Base-by-base conservation (phyloP, 768 basidiomycete species). In the Strobilomyces dryophilus region DNA sequence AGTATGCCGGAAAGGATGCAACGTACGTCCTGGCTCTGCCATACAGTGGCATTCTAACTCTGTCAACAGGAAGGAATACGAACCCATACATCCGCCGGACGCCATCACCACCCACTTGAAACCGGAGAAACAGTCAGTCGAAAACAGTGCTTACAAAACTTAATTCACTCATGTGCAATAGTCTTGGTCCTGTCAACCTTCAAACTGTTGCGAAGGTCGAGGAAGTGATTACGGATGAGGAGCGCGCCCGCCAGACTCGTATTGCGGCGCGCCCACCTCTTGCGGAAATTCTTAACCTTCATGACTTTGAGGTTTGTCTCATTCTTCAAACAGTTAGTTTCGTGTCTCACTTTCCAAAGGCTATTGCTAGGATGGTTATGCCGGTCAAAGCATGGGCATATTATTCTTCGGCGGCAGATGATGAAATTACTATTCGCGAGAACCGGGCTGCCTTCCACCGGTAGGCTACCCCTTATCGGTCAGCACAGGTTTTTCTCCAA, bases 391-490 rank as follows among this genome's bases (percentile, higher is more conserved):
- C 92, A 0, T 98, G 95, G 95, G 95, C 94, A 6, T 95, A 95
- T 68, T 95, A 98, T 64, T 92, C 89, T 1, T 94, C 92, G n/a
- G 95, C 93, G 17, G 85, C 95, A 8, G 95, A 98, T 66, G 95
- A 98, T 61, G 93, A 97, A 70, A 91, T 94, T 42, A 94, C 92
- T 29, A 75, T 80, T 54, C 79, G 93, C 45, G 93, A 95, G 69
- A 97, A 97, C 61, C 92, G 91, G 56, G 78, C 84, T 47, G 95
- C 94, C 2, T 98, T 87, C 65, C 95, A 98, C 60, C 79, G 95
- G 90, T 87, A 54, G 47, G 54, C 20, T 4, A 14, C 29, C 29
- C 5, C 14, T 39, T 24, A 45, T 29, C 40, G 17, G 0, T 40
- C 17, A 17, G 4, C 12, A 15, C 15, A 10, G 8, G 3, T 8